Conservation (phyloP, 2,329 filamentous ascomycete genomes). For the Fusarium xyrophilum region DNA sequence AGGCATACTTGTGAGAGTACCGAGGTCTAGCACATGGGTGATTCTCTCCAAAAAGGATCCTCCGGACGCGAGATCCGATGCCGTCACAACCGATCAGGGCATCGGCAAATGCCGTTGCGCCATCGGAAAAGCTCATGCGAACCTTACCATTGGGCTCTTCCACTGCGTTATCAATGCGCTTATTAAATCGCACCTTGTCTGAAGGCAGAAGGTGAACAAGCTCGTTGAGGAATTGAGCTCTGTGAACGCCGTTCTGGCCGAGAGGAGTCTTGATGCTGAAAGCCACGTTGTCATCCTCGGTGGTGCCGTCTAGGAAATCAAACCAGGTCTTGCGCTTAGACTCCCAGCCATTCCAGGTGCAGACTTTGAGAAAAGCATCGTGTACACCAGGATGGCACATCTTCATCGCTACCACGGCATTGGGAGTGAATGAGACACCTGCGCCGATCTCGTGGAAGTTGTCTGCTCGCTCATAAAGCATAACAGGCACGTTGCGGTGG, state of each 20-base stretch:
- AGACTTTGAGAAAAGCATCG: constrained; percentile 40
- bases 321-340: constrained; percentile 37
- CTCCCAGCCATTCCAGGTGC: constrained; percentile 36
- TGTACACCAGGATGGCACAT: constrained; percentile 48
- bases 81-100: constrained; percentile 68
- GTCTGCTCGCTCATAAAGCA: constrained; percentile 55
- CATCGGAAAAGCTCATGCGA: constrained; percentile 49
- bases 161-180: constrained; percentile 46
- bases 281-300: constrained; percentile 1
- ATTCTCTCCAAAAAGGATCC: constrained; percentile 55
- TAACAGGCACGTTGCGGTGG: constrained; percentile 51
- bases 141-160: constrained; percentile 34
- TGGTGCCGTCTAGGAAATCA: constrained; percentile 35
- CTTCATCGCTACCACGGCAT: constrained; percentile 56
- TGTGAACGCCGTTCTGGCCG: constrained; percentile 45
- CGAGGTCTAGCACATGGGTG: constrained; percentile 48
- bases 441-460: constrained; percentile 57
- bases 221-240: constrained; percentile 51
- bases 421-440: constrained; percentile 60
- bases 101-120: constrained; percentile 48
- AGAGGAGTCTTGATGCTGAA: constrained; percentile 35
- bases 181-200: constrained; percentile 45
- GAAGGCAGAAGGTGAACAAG: constrained; percentile 49
- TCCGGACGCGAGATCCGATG: constrained; percentile 63
- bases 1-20: constrained; percentile 66